Evolutionary conservation across 2,329 filamentous ascomycete species (phyloP), one percentile per base, ranked within the genome.

Genomic region (Venturia pyrina): DNA sequence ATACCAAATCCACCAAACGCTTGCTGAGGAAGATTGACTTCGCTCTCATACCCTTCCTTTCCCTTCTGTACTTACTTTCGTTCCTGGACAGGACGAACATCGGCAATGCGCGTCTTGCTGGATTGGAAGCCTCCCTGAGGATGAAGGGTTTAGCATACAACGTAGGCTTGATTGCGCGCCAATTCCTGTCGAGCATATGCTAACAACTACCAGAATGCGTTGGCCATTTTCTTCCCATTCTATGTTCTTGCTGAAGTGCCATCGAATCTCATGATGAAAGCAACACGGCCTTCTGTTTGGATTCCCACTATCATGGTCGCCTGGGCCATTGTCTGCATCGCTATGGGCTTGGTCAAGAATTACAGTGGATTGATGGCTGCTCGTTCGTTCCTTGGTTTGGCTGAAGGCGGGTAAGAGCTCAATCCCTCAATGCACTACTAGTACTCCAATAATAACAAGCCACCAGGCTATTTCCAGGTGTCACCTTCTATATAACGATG

Each of bases 21-120:
- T 78, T 86, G 0, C 70, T 86, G 46, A 76, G 81, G 70, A 83
- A 82, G 73, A 76, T 84, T 68, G 81, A 86, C 72, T 75, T 79
- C 76, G 76, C 80, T 70, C 78, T 87, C 28, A 81, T 87, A 57
- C 85, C 85, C 0, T 83, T 86, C 72, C 80, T 87, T 68, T 81
- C 83, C 4, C 71, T 87, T 0, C 79, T 87, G 21, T 87, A 87
- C 68, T 75, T 87, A 37, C 65, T 67, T 19, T 67, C 66, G 15
- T 67, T 66, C 46, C 64, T 82, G 43, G 80, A 82, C 70, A 75
- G 80, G 67, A 80, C 79, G 56, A 83, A 83, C 71, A 80, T 83
- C 53, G 80, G 80, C 59, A 76, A 77, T 59, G 75, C 75, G 3
- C 74, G 74, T n/a, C 72, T 77, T 10, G 75, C 75, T 37, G 73